Evolutionary conservation across 306 rosid genomes (phyloP), one percentile per base, ranked within the genome.

Genomic region (Quercus glauca): DNA sequence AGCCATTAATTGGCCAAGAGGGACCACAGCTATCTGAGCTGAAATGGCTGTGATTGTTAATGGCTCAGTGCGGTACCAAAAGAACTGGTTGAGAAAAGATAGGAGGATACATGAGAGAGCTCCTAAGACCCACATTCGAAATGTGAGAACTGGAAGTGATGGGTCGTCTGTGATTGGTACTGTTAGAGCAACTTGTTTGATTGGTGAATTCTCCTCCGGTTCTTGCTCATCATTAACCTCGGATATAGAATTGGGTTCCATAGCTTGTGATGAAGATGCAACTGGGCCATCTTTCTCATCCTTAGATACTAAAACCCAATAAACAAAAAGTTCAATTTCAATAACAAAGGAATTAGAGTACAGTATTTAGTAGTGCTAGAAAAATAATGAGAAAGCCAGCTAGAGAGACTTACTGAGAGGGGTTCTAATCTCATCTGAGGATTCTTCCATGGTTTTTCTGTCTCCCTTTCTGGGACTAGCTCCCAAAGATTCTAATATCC

Each of bases 1-100:
- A 0, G 99, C 99, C 99, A 94, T 94, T 11, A 94, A 86, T 59
- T 80, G 97, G 19, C 99, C 97, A 1, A 94, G 80, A 0, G 99
- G 99, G 28, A 92, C 91, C 56, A 94, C 99, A 1, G 99, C 97
- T 2, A 94, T 94, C 76, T 94, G 99, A 3, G 99, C 99, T 0
- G 99, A 94, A 57, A 94, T 94, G 28, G 97, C 90, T 0, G 99
- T 92, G 73, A 94, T 90, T 59, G 91, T 74, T 5, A 94, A 91
- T 1, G 99, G 99, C 79, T 94, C 97, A 0, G 78, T 94, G 0
- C 99, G 85, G 89, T 90, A 94, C 97, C 97, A 94, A 64, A 94
- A 94, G 84, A 94, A 94, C 57, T 94, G 99, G 84, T 94, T 94
- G 28, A 94, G 91, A 64, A 94, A 94, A 0, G 99, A 94, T 9